Evolutionary conservation across 1,139 yeast species (phyloP).

Genomic region (Arxiozyma telluris): DNA sequence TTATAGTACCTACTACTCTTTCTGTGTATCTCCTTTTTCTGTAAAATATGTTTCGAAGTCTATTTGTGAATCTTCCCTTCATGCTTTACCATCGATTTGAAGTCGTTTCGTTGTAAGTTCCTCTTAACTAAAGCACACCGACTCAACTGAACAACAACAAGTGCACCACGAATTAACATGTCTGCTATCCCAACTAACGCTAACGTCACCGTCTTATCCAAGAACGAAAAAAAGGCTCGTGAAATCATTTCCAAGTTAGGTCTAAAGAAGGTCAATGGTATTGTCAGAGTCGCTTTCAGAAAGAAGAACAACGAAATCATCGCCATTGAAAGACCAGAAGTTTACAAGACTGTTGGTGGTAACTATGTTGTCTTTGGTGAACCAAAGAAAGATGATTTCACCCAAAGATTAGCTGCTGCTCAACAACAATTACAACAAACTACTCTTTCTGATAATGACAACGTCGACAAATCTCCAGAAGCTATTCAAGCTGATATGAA

Average conservation of each 20-base stretch:
- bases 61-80: slow-evolving; percentile 44
- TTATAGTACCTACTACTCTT: no score
- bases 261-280: slow-evolving; percentile 85
- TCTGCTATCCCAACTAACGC: slow-evolving; percentile 51
- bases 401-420: slow-evolving; percentile 74
- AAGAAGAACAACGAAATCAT: slow-evolving; percentile 88
- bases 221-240: slow-evolving; percentile 95
- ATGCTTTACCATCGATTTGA: slow-evolving; percentile 38
- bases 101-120: neutral
- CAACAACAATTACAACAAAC: slow-evolving; percentile 48
- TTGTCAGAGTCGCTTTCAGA: slow-evolving; percentile 92
- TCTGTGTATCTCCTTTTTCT: no score
- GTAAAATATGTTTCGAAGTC: no score
- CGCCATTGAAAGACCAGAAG: slow-evolving; percentile 93
- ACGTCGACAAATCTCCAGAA: slow-evolving; percentile 30
- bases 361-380: slow-evolving; percentile 96
- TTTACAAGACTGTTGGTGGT: slow-evolving; percentile 89
- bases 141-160: neutral
- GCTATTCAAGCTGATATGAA: slow-evolving; percentile 81
- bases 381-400: slow-evolving; percentile 89
- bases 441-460: slow-evolving; percentile 28
- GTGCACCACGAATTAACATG: slow-evolving; percentile 3
- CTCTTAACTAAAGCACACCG: neutral
- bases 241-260: slow-evolving; percentile 82
- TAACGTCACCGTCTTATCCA: slow-evolving; percentile 73